Conservation (phyloP, 352 stramenopile genomes). For the Phytophthora lateralis region DNA sequence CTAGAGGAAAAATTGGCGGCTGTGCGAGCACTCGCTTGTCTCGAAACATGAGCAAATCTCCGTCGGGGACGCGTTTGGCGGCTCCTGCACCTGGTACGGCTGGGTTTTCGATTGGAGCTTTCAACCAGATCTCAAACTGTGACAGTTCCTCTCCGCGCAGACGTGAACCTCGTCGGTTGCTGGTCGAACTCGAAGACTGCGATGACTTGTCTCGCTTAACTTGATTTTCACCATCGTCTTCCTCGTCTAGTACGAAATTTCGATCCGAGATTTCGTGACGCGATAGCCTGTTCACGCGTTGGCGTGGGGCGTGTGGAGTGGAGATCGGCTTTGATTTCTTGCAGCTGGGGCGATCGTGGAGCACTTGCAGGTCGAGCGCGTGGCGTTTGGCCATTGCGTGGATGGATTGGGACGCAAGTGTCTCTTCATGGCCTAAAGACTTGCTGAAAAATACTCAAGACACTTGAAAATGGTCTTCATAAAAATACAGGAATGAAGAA, state of each 20-base stretch:
- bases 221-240: background rate
- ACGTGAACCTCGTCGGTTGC: background rate
- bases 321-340: constrained; percentile 18
- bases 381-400: constrained; percentile 36
- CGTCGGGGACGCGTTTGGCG: constrained; percentile 45
- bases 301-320: constrained; percentile 15
- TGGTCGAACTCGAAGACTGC: background rate
- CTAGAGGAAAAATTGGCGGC: constrained; percentile 29
- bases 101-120: constrained; percentile 33
- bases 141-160: constrained; percentile 24
- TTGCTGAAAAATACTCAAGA: too few species aligned
- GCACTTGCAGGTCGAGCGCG: constrained; percentile 31
- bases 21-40: constrained; percentile 29
- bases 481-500: too few species aligned
- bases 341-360: constrained; percentile 23
- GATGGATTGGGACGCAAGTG: background rate
- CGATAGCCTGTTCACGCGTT: constrained; percentile 1
- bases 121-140: constrained; percentile 58
- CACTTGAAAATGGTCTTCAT: too few species aligned
- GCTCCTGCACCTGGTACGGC: constrained; percentile 51
- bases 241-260: constrained; percentile 3
- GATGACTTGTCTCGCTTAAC: background rate
- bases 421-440: constrained; percentile 17
- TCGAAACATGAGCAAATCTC: constrained; percentile 62
- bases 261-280: constrained; percentile 6